Evolutionary conservation across 805 yeast genomes (phyloP).

Genomic region (Brettanomyces nanus): DNA sequence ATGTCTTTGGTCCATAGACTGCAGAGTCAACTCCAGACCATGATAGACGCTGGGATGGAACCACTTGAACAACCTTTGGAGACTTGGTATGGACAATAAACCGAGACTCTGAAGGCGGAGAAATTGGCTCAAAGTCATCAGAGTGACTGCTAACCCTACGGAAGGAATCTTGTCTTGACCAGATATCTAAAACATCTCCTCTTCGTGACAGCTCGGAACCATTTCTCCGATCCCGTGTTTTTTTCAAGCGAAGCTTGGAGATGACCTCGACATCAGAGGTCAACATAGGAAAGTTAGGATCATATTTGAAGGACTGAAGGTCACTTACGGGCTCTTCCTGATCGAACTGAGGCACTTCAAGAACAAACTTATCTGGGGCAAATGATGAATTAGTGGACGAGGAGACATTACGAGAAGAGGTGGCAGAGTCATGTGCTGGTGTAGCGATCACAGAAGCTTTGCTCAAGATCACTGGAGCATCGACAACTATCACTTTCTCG

Average conservation of each 20-base stretch:
- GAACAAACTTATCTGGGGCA: constrained; percentile 16
- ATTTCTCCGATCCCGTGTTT: constrained; percentile 7
- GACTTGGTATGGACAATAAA: constrained; percentile 13
- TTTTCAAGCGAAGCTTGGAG: not conserved
- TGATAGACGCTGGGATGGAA: constrained; percentile 6
- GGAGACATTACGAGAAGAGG: not conserved
- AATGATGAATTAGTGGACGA: constrained; percentile 18
- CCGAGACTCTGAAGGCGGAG: constrained; percentile 16
- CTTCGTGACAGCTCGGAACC: constrained; percentile 22
- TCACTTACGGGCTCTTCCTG: not conserved
- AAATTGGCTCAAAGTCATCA: constrained; percentile 20
- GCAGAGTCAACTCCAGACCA: constrained; percentile 3
- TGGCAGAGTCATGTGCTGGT: not conserved
- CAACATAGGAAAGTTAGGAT: not conserved
- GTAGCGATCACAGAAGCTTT: not conserved
- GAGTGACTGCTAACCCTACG: constrained; percentile 9
- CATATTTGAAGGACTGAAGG: not conserved
- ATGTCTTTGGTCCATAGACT: constrained; percentile 3
- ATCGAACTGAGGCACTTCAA: constrained; percentile 21
- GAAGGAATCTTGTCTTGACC: constrained; percentile 26
- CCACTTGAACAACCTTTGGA: constrained; percentile 18
- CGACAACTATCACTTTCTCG: not conserved
- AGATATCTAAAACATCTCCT: constrained; percentile 23
- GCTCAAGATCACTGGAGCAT: not conserved
- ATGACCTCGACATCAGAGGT: not conserved